phyloP scores from a whole-genome alignment of 495 filamentous ascomycete genomes.

The Hyaloscypha hepaticicola region DNA sequence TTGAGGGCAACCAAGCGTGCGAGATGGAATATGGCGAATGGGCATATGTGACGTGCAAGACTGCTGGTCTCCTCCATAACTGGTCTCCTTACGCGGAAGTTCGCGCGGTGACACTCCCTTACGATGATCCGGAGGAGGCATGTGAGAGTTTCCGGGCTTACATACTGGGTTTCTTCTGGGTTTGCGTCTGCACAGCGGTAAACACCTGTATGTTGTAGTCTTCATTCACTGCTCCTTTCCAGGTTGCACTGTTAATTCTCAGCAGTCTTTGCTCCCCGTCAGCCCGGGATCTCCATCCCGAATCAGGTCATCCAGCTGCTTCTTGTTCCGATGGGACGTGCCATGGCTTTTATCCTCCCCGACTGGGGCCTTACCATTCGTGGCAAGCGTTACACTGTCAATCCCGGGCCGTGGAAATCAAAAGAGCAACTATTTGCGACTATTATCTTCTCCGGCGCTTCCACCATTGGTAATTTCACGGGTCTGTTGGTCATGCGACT shows the following conservation, averaged over 20 bases:
- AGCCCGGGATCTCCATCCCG: not conserved
- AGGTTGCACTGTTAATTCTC: not conserved
- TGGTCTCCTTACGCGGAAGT: constrained; percentile 10
- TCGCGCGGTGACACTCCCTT: not conserved
- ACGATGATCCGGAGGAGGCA: not conserved
- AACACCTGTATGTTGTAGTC: not conserved
- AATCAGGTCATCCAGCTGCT: not conserved
- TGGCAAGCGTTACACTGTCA: not conserved
- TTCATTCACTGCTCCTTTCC: not conserved
- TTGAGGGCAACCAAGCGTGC: not conserved
- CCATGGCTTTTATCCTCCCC: not conserved
- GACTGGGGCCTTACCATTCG: constrained; percentile 1
- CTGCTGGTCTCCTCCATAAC: not conserved
- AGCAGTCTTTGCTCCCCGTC: constrained; percentile 1
- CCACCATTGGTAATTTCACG: not conserved
- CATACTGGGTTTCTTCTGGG: not conserved
- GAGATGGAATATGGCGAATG: not conserved
- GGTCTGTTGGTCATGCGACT: constrained; percentile 4
- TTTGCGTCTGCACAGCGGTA: not conserved
- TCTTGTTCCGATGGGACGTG: not conserved
- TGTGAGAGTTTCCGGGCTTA: constrained; percentile 3
- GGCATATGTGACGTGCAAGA: not conserved
- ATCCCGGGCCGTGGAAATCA: constrained; percentile 1
- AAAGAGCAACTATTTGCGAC: constrained; percentile 13
- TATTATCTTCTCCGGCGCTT: not conserved